Evolutionary conservation across 768 basidiomycete species (phyloP), one percentile per base, ranked within the genome.

Genomic region (Phaffia tasmanica): DNA sequence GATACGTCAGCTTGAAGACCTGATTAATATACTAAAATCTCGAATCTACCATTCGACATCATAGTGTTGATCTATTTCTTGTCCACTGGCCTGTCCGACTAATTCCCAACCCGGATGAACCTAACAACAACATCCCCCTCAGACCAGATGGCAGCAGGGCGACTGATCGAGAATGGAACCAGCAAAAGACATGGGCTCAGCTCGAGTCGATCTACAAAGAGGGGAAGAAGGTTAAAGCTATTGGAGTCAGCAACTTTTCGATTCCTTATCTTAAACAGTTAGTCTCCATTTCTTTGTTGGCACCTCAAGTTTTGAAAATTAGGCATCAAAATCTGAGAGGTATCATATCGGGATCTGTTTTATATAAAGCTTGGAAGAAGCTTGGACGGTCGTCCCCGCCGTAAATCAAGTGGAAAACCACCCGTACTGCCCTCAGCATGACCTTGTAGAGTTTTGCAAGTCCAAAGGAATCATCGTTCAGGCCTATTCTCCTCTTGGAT

Each of bases 401-500:
- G 84, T 78, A 32, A 89, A 92, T 78, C 89, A 93, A 78, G 78
- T 91, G 27, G 69, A 66, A 56, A 49, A 65, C n/a, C 66, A 68
- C 54, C 66, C 66, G 8, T 63, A 49, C 61, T 46, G 49, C 30
- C 67, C 67, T 5, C 67, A 68, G 35, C 80, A 83, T 67, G 85
- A 87, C 18, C 82, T 89, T 62, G 80, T 85, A 62, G 81, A 78
- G 49, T 89, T 82, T 78, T 85, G 84, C 79, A 82, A 84, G 72
- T 77, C 80, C 68, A 82, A 86, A 72, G 81, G 80, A 60, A 88
- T 89, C 73, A 84, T 86, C 70, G 75, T 91, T 65, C 85, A 87
- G 23, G 86, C 87, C 8, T 90, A 88, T 78, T 89, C 86, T 1
- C 88, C 88, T 7, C 83, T 91, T 2, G 89, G 89, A 54, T 86